Conservation (phyloP, 192 early-diverging fungal genomes). For the Entomortierella chlamydospora region DNA sequence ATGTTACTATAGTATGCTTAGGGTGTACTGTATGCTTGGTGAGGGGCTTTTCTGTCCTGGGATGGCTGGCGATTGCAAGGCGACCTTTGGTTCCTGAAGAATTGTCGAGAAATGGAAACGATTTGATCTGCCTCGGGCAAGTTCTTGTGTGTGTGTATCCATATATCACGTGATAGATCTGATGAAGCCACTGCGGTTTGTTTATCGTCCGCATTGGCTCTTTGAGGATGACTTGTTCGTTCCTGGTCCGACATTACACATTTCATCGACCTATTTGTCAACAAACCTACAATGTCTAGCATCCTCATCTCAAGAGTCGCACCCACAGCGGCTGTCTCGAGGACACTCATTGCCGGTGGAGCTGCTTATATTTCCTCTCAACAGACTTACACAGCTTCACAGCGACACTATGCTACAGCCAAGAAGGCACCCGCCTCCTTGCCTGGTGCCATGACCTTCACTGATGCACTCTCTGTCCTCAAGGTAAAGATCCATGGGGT, state of each 20-base stretch:
- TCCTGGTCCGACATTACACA: constrained; percentile 12
- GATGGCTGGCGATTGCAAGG: not conserved
- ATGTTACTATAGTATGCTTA: not conserved
- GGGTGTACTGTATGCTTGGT: not conserved
- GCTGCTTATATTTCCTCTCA: constrained; percentile 22
- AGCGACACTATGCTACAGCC: constrained; percentile 35
- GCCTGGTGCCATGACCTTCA: constrained; percentile 51
- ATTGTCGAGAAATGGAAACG: not conserved
- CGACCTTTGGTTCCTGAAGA: not conserved
- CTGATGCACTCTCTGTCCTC: constrained; percentile 48
- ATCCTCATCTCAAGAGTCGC: constrained; percentile 14
- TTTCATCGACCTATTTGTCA: not conserved
- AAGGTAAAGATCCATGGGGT: constrained; percentile 44
- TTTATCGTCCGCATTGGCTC: constrained; percentile 4
- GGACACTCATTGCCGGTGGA: constrained; percentile 19
- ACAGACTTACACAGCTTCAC: constrained; percentile 6
- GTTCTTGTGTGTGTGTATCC: not conserved
- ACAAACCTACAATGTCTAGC: constrained; percentile 27
- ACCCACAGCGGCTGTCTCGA: constrained; percentile 7
- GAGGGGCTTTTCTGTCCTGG: not conserved
- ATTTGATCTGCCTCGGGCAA: not conserved
- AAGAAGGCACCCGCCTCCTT: constrained; percentile 34
- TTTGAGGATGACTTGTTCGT: not conserved
- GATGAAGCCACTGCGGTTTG: constrained; percentile 19
- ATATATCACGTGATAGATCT: not conserved